phyloP scores from a whole-genome alignment of 331 rosid species.

The Dryas integrifolia region DNA sequence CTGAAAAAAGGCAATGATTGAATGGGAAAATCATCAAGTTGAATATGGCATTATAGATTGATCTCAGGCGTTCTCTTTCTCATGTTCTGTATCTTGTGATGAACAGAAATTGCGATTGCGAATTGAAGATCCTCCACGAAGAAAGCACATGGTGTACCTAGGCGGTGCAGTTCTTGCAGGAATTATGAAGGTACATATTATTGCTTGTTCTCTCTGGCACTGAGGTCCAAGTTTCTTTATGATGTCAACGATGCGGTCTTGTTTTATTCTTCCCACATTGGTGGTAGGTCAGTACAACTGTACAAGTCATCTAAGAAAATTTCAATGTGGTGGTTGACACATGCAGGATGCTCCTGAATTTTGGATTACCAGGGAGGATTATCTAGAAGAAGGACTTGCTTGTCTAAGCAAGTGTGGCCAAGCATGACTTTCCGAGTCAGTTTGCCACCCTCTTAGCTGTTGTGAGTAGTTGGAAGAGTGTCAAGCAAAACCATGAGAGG shows the following conservation, averaged over 20 bases:
- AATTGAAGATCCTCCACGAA: constrained; percentile 95
- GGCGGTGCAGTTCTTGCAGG: constrained; percentile 99
- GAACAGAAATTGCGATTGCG: constrained; percentile 81
- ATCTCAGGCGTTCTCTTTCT: constrained; percentile 7
- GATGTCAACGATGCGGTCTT: not conserved
- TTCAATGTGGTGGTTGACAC: constrained; percentile 32
- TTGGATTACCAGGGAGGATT: constrained; percentile 97
- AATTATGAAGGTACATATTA: constrained; percentile 79
- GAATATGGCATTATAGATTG: not conserved
- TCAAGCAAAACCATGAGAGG: constrained; percentile 33
- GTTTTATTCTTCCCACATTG: not conserved
- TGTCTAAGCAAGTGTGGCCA: constrained; percentile 84
- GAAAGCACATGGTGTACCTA: constrained; percentile 99
- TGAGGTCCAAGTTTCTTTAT: constrained; percentile 6
- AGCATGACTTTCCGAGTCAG: constrained; percentile 57
- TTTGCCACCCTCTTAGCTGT: constrained; percentile 19
- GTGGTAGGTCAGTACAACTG: constrained; percentile 3
- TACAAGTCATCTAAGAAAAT: constrained; percentile 25
- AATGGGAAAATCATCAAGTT: not conserved
- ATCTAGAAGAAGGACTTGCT: constrained; percentile 90
- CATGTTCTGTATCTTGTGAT: constrained; percentile 13
- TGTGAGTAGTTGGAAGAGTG: constrained; percentile 12
- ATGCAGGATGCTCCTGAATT: constrained; percentile 93
- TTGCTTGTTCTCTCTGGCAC: constrained; percentile 14
- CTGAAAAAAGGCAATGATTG: not conserved